These are phyloP conservation scores for Collybia sp. DNA, from an alignment of 768 basidiomycete species.

Conservation along the genomic window DNA sequence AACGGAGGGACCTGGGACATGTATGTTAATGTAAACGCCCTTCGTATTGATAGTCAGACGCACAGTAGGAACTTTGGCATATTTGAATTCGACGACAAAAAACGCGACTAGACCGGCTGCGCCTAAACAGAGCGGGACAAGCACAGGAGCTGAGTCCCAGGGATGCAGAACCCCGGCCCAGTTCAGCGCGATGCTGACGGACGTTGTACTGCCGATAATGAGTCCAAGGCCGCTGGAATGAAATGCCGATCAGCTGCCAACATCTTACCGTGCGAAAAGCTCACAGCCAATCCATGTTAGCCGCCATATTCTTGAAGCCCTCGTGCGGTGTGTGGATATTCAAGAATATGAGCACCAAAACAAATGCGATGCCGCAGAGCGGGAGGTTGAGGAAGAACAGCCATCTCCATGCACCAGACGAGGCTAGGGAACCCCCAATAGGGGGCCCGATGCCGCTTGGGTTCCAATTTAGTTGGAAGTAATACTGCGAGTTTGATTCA, in stretches of 20 bases:
- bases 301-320: slow-evolving; percentile 23
- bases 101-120: slow-evolving; percentile 30
- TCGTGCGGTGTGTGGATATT: slow-evolving; percentile 12
- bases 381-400: slow-evolving; percentile 29
- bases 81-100: slow-evolving; percentile 31
- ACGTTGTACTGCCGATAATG: slow-evolving; percentile 26
- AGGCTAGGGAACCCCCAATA: slow-evolving; percentile 13
- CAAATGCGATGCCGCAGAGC: slow-evolving; percentile 5
- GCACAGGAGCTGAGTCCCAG: slow-evolving; percentile 36
- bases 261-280: slow-evolving; percentile 11
- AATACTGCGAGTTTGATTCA: slow-evolving; percentile 2
- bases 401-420: slow-evolving; percentile 32
- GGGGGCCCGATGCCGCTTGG: slow-evolving; percentile 19
- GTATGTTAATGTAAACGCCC: no score
- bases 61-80: no score
- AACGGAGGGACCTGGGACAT: no score
- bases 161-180: slow-evolving; percentile 41
- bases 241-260: background rate
- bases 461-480: background rate
- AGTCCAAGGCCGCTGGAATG: slow-evolving; percentile 36
- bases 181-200: slow-evolving; percentile 34
- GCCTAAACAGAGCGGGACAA: slow-evolving; percentile 42
- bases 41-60: no score
- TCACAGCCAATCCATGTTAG: slow-evolving; percentile 38
- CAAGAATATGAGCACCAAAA: slow-evolving; percentile 10